phyloP scores from a whole-genome alignment of 768 basidiomycete genomes.

The Daedaleopsis sinensis region DNA sequence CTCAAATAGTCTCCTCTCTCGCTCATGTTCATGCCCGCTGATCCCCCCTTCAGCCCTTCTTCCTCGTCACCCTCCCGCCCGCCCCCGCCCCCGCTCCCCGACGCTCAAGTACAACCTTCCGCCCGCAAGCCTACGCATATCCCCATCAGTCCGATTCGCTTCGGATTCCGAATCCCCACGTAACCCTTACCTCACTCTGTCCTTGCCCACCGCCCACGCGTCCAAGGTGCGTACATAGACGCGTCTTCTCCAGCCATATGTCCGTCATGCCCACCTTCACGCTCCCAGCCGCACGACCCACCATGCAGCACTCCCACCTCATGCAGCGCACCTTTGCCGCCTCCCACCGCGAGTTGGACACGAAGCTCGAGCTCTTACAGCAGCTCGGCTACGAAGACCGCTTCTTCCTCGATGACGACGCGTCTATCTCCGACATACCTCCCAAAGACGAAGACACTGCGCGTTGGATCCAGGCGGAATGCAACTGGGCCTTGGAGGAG shows the following conservation, averaged over 20 bases:
- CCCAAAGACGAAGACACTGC: conserved; percentile 16
- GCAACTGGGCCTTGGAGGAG: conserved; percentile 21
- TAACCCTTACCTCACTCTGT: conserved; percentile 5
- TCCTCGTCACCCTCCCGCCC: background rate
- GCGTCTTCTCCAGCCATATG: conserved; percentile 1
- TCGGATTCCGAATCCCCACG: conserved; percentile 5
- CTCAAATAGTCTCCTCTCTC: conserved; percentile 16
- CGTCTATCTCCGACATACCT: conserved; percentile 9
- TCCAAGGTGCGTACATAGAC: conserved; percentile 3
- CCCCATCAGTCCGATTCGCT: background rate
- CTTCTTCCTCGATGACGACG: conserved; percentile 15
- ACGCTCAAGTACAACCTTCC: too few species aligned
- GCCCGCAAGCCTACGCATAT: background rate
- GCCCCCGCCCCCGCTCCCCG: background rate
- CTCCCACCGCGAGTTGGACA: conserved; percentile 19
- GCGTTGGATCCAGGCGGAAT: conserved; percentile 23
- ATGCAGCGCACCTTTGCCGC: conserved; percentile 10
- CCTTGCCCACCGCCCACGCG: conserved; percentile 16
- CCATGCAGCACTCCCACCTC: conserved; percentile 18
- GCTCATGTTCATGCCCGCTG: conserved; percentile 14
- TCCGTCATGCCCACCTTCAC: background rate
- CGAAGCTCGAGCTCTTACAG: conserved; percentile 26
- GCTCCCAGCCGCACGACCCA: conserved; percentile 4
- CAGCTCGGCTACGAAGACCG: conserved; percentile 21
- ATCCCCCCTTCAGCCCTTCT: conserved; percentile 9